These are phyloP conservation scores for Asclepias syriaca DNA, from an alignment of 257 asterid species.

Conservation along the genomic window DNA sequence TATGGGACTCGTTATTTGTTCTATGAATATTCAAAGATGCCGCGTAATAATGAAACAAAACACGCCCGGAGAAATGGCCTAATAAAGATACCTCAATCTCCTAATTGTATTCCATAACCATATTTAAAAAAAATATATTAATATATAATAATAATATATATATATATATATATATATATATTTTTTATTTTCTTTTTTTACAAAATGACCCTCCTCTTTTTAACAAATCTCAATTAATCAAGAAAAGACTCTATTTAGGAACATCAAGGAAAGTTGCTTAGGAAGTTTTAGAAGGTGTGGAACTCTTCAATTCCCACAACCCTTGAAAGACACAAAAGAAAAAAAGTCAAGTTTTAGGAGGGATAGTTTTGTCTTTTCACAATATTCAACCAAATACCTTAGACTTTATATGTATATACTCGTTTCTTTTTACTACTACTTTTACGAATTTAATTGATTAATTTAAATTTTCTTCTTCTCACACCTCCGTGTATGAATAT, in stretches of 20 bases:
- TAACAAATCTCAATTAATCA: no score
- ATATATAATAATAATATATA: no score
- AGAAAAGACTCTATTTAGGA: no score
- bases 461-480: neutral
- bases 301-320: constrained; percentile 9
- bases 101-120: no score
- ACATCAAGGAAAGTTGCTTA: no score
- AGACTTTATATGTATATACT: constrained; percentile 15
- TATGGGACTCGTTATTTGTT: neutral
- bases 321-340: neutral
- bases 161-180: no score
- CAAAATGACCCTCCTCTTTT: no score
- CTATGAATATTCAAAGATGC: constrained; percentile 10
- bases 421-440: constrained; percentile 1
- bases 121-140: no score
- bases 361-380: constrained; percentile 16
- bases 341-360: constrained; percentile 23
- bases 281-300: constrained; percentile 13
- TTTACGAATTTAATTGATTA: neutral
- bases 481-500: neutral
- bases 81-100: neutral
- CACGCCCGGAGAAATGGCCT: constrained; percentile 22
- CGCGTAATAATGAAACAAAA: constrained; percentile 26
- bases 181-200: no score
- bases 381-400: constrained; percentile 31